Conservation (phyloP, 129 eudicot species). For the Chrysanthemum lavandulifolium region DNA sequence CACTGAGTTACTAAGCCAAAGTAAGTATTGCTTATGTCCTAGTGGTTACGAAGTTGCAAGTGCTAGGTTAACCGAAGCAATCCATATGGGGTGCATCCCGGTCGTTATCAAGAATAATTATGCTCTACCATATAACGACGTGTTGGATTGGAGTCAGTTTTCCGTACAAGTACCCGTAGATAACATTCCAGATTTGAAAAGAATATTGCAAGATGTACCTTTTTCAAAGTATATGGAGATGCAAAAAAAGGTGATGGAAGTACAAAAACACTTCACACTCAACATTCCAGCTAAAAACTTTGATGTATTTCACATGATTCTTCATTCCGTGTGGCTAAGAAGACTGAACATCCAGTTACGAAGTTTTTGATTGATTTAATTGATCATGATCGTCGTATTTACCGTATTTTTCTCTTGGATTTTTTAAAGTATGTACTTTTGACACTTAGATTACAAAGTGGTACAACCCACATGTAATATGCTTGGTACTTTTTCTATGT, state of each 20-base stretch:
- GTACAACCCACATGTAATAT: background rate
- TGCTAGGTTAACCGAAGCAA: slow-evolving; percentile 65
- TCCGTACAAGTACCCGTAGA: slow-evolving; percentile 46
- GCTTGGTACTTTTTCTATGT: background rate
- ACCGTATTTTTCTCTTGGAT: background rate
- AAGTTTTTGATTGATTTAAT: background rate
- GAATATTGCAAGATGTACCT: slow-evolving; percentile 42
- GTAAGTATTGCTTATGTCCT: slow-evolving; percentile 70
- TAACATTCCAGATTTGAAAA: slow-evolving; percentile 59
- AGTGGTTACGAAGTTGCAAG: slow-evolving; percentile 91
- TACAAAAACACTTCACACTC: slow-evolving; percentile 59
- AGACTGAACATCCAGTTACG: slow-evolving; percentile 42
- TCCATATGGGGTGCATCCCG: slow-evolving; percentile 67
- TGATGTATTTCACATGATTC: slow-evolving; percentile 76
- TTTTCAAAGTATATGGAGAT: slow-evolving; percentile 43
- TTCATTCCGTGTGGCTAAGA: slow-evolving; percentile 84
- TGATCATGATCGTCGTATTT: background rate
- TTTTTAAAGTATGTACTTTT: background rate
- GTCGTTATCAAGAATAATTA: slow-evolving; percentile 53
- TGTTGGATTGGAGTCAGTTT: slow-evolving; percentile 64
- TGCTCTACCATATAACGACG: slow-evolving; percentile 65
- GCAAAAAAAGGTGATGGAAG: slow-evolving; percentile 42
- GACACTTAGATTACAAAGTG: background rate
- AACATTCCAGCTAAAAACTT: slow-evolving; percentile 54
- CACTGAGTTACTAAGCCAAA: slow-evolving; percentile 40